Base-by-base conservation (phyloP, 176 grass and related monocot genomes). In the Tuctoria greenei region DNA sequence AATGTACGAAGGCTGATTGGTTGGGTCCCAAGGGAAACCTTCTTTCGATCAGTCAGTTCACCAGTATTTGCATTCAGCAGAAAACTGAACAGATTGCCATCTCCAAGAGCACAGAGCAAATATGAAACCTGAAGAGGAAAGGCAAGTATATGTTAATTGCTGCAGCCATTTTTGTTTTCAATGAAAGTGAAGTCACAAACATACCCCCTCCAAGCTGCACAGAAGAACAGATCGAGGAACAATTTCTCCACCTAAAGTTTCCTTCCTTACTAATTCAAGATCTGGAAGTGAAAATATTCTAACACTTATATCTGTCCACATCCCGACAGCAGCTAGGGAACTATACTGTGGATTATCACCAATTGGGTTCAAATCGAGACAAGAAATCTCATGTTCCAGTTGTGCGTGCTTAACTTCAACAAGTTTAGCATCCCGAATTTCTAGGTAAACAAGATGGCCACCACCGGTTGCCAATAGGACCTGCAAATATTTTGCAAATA, bases 231-330 rank as follows among this genome's bases (percentile, higher is more conserved):
- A 99, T 13, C 95, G 91, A 86, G 95, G 91, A 79, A 99, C 93
- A 55, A 99, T 99, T 81, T 95, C 95, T 73, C 91, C 95, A 67
- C 95, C 95, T 45, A 99, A 70, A 82, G 78, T 98, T 79, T 98
- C 91, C 79, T 94, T 92, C 82, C 67, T 89, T 41, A 90, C 70
- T 70, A 90, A 79, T 75, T 94, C 91, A 60, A 98, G 89, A 42
- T 76, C 83, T 75, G 95, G 95, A 64, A 99, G 95, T 71, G 91
- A 95, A 87, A 95, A 90, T 84, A 95, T 82, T 81, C 91, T 99
- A 37, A 99, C 91, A 62, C 91, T 99, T 85, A 99, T 95, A 81
- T 99, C 95, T 35, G 95, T 99, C 95, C 95, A 99, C 95, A 99
- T 90, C 61, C 95, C 95, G 38, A 99, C 89, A 31, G 87, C 95